Evolutionary conservation across 257 asterid species (phyloP).

Genomic region (Primulina eburnea): DNA sequence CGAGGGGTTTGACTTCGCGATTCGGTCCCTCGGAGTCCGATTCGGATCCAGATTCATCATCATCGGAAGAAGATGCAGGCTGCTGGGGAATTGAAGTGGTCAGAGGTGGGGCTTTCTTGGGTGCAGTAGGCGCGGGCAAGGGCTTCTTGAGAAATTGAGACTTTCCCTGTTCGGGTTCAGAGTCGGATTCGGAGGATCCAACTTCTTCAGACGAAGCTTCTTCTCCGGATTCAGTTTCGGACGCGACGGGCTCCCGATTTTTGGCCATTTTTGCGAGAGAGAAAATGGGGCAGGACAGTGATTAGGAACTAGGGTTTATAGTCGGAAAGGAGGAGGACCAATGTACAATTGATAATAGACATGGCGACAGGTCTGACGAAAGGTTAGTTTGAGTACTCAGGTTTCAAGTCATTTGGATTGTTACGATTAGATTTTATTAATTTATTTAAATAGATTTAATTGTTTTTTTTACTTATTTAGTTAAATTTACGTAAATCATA

Average conservation of each 20-base stretch:
- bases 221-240: conserved; percentile 34
- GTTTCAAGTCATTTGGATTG: no score
- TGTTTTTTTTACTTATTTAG: no score
- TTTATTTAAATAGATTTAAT: no score
- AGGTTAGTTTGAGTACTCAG: no score
- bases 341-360: no score
- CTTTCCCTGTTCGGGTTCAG: conserved; percentile 30
- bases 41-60: conserved; percentile 43
- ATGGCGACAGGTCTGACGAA: no score
- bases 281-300: not conserved
- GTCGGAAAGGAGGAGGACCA: no score
- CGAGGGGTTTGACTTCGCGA: conserved; percentile 28
- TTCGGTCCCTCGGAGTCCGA: conserved; percentile 33
- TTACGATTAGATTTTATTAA: no score
- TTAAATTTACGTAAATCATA: no score
- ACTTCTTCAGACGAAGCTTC: conserved; percentile 36
- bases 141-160: conserved; percentile 23
- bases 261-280: conserved; percentile 30
- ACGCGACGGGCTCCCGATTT: conserved; percentile 25
- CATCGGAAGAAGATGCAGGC: conserved; percentile 34
- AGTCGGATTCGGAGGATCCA: conserved; percentile 28
- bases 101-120: conserved; percentile 20
- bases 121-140: conserved; percentile 11
- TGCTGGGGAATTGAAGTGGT: conserved; percentile 19
- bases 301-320: conserved; percentile 20